phyloP scores from a whole-genome alignment of 495 filamentous ascomycete genomes.

The Talaromyces stipitatus region DNA sequence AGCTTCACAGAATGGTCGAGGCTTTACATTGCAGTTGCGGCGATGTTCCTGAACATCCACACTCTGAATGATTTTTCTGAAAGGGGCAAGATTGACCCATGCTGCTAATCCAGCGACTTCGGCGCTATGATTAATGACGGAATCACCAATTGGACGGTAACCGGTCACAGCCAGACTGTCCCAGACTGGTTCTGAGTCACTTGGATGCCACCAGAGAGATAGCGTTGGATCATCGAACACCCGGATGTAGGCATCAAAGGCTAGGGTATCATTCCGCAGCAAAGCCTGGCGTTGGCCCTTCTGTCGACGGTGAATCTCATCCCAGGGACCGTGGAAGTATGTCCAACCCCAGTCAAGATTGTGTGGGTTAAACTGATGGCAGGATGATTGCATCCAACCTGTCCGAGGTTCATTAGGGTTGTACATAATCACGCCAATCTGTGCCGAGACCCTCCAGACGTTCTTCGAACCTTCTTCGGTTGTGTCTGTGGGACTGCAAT shows the following conservation, averaged over 20 bases:
- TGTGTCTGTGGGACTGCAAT: constrained; percentile 8
- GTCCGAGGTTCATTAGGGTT: constrained; percentile 60
- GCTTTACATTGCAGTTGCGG: constrained; percentile 38
- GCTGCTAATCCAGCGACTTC: constrained; percentile 46
- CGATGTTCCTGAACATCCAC: constrained; percentile 42
- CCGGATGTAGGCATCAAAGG: constrained; percentile 58
- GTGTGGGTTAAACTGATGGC: constrained; percentile 51
- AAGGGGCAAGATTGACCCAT: constrained; percentile 52
- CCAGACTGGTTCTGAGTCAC: constrained; percentile 63
- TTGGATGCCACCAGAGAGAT: constrained; percentile 56
- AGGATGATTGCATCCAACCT: constrained; percentile 46
- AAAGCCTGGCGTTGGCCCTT: constrained; percentile 54
- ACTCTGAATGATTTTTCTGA: constrained; percentile 47
- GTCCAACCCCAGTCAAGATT: constrained; percentile 63
- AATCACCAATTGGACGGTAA: constrained; percentile 44
- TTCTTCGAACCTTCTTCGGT: constrained; percentile 2
- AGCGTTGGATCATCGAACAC: constrained; percentile 54
- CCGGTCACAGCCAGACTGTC: constrained; percentile 60
- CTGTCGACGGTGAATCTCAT: constrained; percentile 49
- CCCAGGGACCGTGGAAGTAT: constrained; percentile 54
- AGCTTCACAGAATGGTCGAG: constrained; percentile 44
- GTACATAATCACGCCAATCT: constrained; percentile 57
- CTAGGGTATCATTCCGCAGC: constrained; percentile 55
- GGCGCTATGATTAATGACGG: constrained; percentile 40
- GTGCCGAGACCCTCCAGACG: constrained; percentile 48